Base-by-base conservation (phyloP, 768 basidiomycete species). In the Lentinula sp. region DNA sequence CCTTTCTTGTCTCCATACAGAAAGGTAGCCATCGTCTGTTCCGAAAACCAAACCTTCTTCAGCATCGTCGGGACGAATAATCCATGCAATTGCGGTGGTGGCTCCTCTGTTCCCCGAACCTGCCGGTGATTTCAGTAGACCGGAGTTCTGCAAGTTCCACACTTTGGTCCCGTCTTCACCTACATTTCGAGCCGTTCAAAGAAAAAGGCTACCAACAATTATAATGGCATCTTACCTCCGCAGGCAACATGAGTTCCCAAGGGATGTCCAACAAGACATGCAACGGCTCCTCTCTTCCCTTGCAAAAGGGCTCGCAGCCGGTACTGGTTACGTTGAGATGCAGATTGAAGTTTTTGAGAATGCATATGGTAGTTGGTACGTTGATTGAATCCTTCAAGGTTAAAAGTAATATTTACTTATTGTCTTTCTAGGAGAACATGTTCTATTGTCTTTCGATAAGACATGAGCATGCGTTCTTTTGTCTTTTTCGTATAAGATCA, bases 11-110 rank as follows among this genome's bases (percentile, higher is more conserved):
- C 23, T 37, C 58, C 58, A 59, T 4, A 59, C 11, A 21, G 15
- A 48, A 2, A 59, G 13, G n/a, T 49, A 59, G 3, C 58, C 46
- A 35, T 59, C 35, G 11, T 48, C 34, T 8, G 46, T 59, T 5
- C 58, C 58, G 50, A 48, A 49, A 9, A 35, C 34, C 4, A 59
- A n/a, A 21, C 46, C 58, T 10, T 59, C 46, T 15, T 59, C 58
- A 9, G 48, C 6, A 35, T 48, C 34, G 23, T 59, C 46, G 2
- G 43, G 32, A 7, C 46, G 8, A 16, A 35, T 35, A 3, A 59
- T 50, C 58, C 58, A 59, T 5, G 31, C 8, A 11, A 59, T 28
- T n/a, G 57, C 57, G 3, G 23, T 59, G 43, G 57, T 59, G 3
- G 32, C n/a, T 18, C 57, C 57, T 4, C 57, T 5, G 4, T 57